Evolutionary conservation across 2,329 filamentous ascomycete genomes (phyloP).

Genomic region (Lasiodiplodia sp.): DNA sequence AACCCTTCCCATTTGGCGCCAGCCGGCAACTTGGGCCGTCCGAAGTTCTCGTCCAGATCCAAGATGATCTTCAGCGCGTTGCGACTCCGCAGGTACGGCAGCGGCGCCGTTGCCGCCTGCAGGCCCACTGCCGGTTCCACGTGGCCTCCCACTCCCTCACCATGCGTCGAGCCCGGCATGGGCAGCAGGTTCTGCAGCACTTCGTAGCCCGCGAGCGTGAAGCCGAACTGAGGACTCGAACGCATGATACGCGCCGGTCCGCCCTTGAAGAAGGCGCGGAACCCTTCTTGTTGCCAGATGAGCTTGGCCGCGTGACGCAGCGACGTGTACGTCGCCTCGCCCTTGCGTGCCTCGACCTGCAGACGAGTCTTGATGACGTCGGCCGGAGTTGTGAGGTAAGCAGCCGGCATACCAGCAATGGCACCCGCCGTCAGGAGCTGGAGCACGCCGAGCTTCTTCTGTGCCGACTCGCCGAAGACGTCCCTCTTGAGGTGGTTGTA

Average conservation of each 20-base stretch:
- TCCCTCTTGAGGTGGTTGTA: constrained; percentile 95
- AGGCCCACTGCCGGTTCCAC: constrained; percentile 70
- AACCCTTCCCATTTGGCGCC: constrained; percentile 46
- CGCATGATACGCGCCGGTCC: constrained; percentile 93
- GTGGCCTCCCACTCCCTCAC: constrained; percentile 62
- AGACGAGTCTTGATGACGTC: constrained; percentile 99
- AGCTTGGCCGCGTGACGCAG: constrained; percentile 85
- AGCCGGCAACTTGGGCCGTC: constrained; percentile 68
- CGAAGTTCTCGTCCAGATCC: constrained; percentile 93
- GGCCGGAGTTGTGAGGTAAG: constrained; percentile 93
- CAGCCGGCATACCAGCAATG: constrained; percentile 68
- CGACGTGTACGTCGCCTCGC: constrained; percentile 85
- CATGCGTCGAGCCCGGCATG: constrained; percentile 68
- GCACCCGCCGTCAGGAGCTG: constrained; percentile 94
- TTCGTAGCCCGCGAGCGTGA: constrained; percentile 95
- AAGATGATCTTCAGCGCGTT: constrained; percentile 96
- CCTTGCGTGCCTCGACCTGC: constrained; percentile 96
- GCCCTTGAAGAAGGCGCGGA: constrained; percentile 98
- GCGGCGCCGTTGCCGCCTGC: constrained; percentile 67
- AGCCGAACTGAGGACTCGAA: constrained; percentile 96
- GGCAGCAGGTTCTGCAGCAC: constrained; percentile 83
- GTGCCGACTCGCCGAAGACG: constrained; percentile 86
- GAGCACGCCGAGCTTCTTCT: constrained; percentile 86
- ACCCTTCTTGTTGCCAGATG: constrained; percentile 89
- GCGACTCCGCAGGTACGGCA: constrained; percentile 75